Evolutionary conservation across 78 protist species (phyloP), one percentile per base, ranked within the genome.

Genomic region (Dictyostelium firmibasis): DNA sequence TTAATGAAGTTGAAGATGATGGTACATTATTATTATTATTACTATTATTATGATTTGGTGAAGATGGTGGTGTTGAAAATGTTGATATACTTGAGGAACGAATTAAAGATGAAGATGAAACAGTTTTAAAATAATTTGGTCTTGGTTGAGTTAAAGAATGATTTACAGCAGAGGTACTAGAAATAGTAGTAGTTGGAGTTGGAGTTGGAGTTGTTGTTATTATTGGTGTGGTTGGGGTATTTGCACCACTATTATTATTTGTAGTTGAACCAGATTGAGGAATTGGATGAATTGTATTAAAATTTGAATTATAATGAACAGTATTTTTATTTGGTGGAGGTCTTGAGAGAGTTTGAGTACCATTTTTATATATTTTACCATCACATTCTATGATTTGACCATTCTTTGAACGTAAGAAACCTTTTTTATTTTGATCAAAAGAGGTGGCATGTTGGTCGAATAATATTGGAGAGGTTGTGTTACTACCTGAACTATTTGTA

Each of bases 61-160:
- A 67, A 6, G 75, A 35, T 11, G 79, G 33, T 53, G 92, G 92
- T 70, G 85, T 77, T 33, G 92, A 86, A 75, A 86, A 86, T 4
- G 92, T 77, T 29, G 92, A 86, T 23, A 86, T 86, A 86, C 92
- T 86, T 18, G 85, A 77, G 8, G 92, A 86, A 8, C 92, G 83
- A 13, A 86, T 77, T 36, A 86, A 60, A 11, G 92, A 77, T 2
- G 81, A 53, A 2, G 84, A 23, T 44, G 29, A 29, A 81, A 43
- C 43, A 57, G 74, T 27, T 77, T 86, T 86, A 62, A 29, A 77
- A 41, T 44, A 69, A 33, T 81, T 75, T 53, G 92, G 92, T 75
- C 84, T 72, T 86, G 92, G 92, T 86, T 86, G 92, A 35, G 92
- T 86, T 35, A 75, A 69, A n/a, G 89, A 84, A 47, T 84, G 91